These are phyloP conservation scores for Plasmopara muralis DNA, from an alignment of 352 stramenopile species.

Conservation along the genomic window DNA sequence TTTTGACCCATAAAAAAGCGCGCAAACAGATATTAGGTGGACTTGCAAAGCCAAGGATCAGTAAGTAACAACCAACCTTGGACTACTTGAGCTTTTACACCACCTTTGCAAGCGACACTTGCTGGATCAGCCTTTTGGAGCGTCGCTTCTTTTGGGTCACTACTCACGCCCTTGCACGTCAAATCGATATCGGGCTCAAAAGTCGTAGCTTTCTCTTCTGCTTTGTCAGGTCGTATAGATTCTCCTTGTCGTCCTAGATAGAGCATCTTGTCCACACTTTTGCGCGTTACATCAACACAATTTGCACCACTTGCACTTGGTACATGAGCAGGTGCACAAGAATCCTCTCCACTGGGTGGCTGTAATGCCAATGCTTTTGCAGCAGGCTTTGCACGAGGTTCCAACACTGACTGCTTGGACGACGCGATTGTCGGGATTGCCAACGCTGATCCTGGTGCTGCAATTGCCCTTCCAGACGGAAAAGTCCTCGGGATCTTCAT, in stretches of 20 bases:
- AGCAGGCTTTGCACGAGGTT: slow-evolving; percentile 11
- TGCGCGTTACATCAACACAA: slow-evolving; percentile 3
- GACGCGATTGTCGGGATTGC: slow-evolving; percentile 10
- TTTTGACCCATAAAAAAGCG: slow-evolving; percentile 2
- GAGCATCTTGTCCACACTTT: slow-evolving; percentile 10
- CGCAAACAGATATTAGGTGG: neutral
- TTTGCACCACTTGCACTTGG: neutral
- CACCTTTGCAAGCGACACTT: neutral
- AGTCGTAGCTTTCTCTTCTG: neutral
- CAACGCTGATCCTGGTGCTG: slow-evolving; percentile 25
- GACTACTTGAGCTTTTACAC: slow-evolving; percentile 1
- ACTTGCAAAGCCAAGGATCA: neutral
- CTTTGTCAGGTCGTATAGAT: slow-evolving; percentile 1
- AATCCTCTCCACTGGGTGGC: neutral
- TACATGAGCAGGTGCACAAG: slow-evolving; percentile 1
- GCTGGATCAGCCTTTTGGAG: slow-evolving; percentile 7
- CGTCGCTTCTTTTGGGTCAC: neutral
- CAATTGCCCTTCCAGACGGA: slow-evolving; percentile 26
- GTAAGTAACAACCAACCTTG: slow-evolving; percentile 11
- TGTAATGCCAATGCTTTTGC: slow-evolving; percentile 13
- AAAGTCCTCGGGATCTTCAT: neutral
- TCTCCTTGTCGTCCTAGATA: slow-evolving; percentile 10
- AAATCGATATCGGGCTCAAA: slow-evolving; percentile 4
- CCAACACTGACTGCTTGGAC: slow-evolving; percentile 10
- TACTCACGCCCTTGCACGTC: slow-evolving; percentile 1